phyloP scores from a whole-genome alignment of 345 rosid species.

The Clarkia xantiana region DNA sequence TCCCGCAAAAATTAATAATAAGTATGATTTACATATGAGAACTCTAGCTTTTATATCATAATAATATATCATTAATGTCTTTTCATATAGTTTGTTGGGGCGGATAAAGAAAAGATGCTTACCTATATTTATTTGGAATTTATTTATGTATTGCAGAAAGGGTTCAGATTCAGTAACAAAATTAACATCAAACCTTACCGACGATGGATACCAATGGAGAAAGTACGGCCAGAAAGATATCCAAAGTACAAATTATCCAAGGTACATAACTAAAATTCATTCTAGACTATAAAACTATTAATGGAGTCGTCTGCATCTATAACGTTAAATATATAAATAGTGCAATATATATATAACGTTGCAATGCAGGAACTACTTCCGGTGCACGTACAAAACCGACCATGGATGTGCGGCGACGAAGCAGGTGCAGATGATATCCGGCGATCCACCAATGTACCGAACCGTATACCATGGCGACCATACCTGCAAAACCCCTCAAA shows the following conservation, averaged over 20 bases:
- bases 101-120: too few relatives aligned
- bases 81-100: too few relatives aligned
- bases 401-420: constrained; percentile 39
- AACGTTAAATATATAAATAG: too few relatives aligned
- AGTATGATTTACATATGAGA: too few relatives aligned
- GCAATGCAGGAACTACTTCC: constrained; percentile 33
- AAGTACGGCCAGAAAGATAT: constrained; percentile 52
- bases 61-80: too few relatives aligned
- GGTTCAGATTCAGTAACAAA: constrained; percentile 8
- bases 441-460: constrained; percentile 22
- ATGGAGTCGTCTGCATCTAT: too few relatives aligned
- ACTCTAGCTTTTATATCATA: too few relatives aligned
- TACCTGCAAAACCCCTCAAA: constrained; percentile 22
- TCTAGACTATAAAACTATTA: too few relatives aligned
- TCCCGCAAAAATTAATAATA: too few relatives aligned
- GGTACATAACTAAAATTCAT: constrained; percentile 15
- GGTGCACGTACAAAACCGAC: constrained; percentile 40
- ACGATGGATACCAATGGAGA: constrained; percentile 43
- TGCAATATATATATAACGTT: too few relatives aligned
- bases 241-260: constrained; percentile 23
- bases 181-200: constrained; percentile 12
- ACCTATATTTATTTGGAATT: too few relatives aligned
- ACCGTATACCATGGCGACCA: constrained; percentile 36
- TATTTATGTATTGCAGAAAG: constrained; percentile 22
- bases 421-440: constrained; percentile 28